Percentiles rank a stretch among this genome's conserved stretches.
phyloP scores from a whole-genome alignment of 2,329 filamentous ascomycete species.

The Immersiporthe knoxdaviesiana region DNA sequence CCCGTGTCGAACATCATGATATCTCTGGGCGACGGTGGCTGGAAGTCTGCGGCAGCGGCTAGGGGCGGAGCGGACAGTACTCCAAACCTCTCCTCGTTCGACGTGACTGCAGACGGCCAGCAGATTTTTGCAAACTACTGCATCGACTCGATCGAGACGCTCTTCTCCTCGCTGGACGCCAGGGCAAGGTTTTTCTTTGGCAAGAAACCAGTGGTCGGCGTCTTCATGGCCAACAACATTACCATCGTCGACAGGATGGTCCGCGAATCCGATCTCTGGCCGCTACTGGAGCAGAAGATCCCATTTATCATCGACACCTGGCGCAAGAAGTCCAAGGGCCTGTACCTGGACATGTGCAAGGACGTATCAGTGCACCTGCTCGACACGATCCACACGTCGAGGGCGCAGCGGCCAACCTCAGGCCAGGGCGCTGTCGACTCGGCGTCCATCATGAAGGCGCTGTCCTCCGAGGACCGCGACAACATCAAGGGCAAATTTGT shows the following conservation, averaged over 20 bases:
- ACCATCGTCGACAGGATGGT: constrained; percentile 85
- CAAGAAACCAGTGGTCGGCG: constrained; percentile 76
- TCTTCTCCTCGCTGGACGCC: constrained; percentile 74
- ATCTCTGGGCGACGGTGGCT: constrained; percentile 90
- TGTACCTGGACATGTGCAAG: constrained; percentile 86
- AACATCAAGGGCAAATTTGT: constrained; percentile 96
- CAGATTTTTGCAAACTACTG: constrained; percentile 91
- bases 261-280: constrained; percentile 74
- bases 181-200: constrained; percentile 76
- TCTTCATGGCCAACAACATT: constrained; percentile 89
- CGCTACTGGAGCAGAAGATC: constrained; percentile 70
- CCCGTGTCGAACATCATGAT: constrained; percentile 90
- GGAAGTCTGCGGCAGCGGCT: constrained; percentile 63
- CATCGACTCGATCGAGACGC: constrained; percentile 80
- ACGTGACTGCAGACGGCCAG: constrained; percentile 85
- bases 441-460: constrained; percentile 77
- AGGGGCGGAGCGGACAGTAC: constrained; percentile 65
- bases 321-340: constrained; percentile 81
- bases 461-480: constrained; percentile 91
- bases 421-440: constrained; percentile 74
- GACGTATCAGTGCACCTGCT: constrained; percentile 84
- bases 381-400: constrained; percentile 90
- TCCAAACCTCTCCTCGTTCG: constrained; percentile 76
- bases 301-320: constrained; percentile 71
- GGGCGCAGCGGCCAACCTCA: constrained; percentile 70